These are phyloP conservation scores for Hygrophila difformis DNA, from an alignment of 257 asterid genomes.

Conservation along the genomic window DNA sequence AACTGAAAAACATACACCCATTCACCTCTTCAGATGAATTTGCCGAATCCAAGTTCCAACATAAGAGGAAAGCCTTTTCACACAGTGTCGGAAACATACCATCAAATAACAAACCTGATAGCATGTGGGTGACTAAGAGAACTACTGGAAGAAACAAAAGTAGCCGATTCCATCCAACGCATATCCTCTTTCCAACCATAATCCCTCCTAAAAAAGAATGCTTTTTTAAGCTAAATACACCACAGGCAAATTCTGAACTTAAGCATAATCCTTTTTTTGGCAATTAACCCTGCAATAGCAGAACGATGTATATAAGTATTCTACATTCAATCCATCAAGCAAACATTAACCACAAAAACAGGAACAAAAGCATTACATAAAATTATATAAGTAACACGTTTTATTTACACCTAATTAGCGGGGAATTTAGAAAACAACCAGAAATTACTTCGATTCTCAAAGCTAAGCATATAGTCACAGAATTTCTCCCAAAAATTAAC, in stretches of 20 bases:
- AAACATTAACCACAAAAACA: background rate
- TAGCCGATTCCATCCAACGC: constrained; percentile 67
- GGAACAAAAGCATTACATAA: background rate
- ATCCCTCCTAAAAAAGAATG: constrained; percentile 6
- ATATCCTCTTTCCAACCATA: constrained; percentile 48
- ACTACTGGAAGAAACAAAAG: constrained; percentile 49
- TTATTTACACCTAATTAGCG: no score
- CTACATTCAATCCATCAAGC: no score
- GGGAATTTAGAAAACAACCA: no score
- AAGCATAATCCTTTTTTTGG: no score
- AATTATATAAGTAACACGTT: constrained; percentile 6
- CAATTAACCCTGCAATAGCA: constrained; percentile 18
- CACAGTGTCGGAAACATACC: no score
- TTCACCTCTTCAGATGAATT: constrained; percentile 21
- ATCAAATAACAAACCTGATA: constrained; percentile 40
- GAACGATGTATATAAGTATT: background rate
- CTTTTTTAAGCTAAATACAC: background rate
- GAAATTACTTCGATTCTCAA: no score
- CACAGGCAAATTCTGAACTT: background rate
- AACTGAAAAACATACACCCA: constrained; percentile 85
- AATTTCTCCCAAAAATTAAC: no score
- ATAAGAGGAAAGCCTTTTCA: background rate
- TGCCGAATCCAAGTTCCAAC: constrained; percentile 3
- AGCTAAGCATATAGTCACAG: no score
- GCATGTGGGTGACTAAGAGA: constrained; percentile 38